Evolutionary conservation across 2,329 filamentous ascomycete species (phyloP).

Genomic region (Endocalyx cinctus): DNA sequence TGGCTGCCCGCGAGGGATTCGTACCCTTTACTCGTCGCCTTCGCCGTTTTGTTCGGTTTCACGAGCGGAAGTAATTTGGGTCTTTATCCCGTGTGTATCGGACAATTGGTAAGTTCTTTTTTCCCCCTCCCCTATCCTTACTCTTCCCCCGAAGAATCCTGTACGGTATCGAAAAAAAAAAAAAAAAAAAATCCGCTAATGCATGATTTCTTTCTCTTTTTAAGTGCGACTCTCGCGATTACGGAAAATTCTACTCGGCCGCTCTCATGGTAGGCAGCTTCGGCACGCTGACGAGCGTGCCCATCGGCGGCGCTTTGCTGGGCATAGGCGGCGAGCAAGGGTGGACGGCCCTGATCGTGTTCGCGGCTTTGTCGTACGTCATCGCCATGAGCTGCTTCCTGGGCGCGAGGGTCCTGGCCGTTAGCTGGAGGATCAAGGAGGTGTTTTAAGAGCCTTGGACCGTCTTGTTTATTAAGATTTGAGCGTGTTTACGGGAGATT

Average conservation of each 20-base stretch:
- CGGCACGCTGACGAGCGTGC: slow-evolving; percentile 50
- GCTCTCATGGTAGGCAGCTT: slow-evolving; percentile 75
- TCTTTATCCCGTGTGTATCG: slow-evolving; percentile 73
- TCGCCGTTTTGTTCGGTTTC: slow-evolving; percentile 71
- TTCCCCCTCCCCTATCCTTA: too few species aligned
- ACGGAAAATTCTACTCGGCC: slow-evolving; percentile 71
- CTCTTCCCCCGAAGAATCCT: too few species aligned
- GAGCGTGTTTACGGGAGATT: too few species aligned
- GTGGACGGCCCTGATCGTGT: slow-evolving; percentile 22
- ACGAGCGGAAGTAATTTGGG: slow-evolving; percentile 74
- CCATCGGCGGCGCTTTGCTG: slow-evolving; percentile 37
- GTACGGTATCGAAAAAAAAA: too few species aligned
- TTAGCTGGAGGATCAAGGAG: slow-evolving; percentile 21
- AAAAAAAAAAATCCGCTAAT: too few species aligned
- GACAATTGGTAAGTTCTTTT: too few species aligned
- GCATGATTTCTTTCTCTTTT: too few species aligned
- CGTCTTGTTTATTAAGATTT: too few species aligned
- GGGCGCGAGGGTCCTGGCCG: slow-evolving; percentile 20
- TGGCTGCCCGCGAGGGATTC: slow-evolving; percentile 63
- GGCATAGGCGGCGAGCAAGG: slow-evolving; percentile 18
- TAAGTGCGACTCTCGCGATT: slow-evolving; percentile 69
- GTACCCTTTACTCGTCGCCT: slow-evolving; percentile 58
- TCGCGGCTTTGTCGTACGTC: slow-evolving; percentile 22
- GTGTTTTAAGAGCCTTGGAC: too few species aligned
- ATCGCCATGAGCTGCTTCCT: slow-evolving; percentile 25